A percentile compares a stretch with the other conserved stretches of the same genome.
Conservation (phyloP, 352 stramenopile genomes). For the Globisporangium middletonii region DNA sequence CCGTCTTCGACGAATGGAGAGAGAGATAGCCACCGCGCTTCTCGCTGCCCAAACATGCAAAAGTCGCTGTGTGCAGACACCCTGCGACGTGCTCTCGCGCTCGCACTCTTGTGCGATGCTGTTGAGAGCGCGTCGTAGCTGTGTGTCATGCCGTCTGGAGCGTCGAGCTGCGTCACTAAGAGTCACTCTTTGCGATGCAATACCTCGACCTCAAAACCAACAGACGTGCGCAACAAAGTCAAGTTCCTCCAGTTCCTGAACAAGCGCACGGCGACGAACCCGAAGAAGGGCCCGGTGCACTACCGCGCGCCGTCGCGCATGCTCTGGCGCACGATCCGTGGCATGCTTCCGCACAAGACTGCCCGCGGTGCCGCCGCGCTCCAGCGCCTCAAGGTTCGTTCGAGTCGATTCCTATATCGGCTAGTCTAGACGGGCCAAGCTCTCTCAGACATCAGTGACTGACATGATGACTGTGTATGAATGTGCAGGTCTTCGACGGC, state of each 20-base stretch:
- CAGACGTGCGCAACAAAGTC: slow-evolving; percentile 94
- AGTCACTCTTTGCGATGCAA: slow-evolving; percentile 17
- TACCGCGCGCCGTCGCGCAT: slow-evolving; percentile 97
- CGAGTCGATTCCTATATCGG: background rate
- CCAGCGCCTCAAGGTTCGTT: slow-evolving; percentile 89
- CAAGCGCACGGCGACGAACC: slow-evolving; percentile 98
- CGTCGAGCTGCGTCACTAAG: slow-evolving; percentile 2
- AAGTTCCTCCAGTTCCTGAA: slow-evolving; percentile 99
- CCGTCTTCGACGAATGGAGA: slow-evolving; percentile 7
- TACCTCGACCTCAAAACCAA: slow-evolving; percentile 14
- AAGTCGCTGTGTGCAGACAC: slow-evolving; percentile 89
- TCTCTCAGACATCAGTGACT: background rate
- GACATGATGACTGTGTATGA: background rate
- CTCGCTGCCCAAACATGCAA: slow-evolving; percentile 76
- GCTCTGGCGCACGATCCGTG: slow-evolving; percentile 90
- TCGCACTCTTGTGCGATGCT: slow-evolving; percentile 8
- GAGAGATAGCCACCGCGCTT: slow-evolving; percentile 10
- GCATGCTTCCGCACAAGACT: slow-evolving; percentile 99
- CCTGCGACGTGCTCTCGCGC: slow-evolving; percentile 27
- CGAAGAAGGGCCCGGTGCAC: slow-evolving; percentile 95
- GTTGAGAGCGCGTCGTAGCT: slow-evolving; percentile 15
- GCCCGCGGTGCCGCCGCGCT: slow-evolving; percentile 93
- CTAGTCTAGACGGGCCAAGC: slow-evolving; percentile 1
- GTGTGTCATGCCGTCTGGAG: slow-evolving; percentile 80
- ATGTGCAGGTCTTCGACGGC: slow-evolving; percentile 93